Conservation (phyloP, 2,329 filamentous ascomycete genomes). For the Phialemonium atrogriseum region DNA sequence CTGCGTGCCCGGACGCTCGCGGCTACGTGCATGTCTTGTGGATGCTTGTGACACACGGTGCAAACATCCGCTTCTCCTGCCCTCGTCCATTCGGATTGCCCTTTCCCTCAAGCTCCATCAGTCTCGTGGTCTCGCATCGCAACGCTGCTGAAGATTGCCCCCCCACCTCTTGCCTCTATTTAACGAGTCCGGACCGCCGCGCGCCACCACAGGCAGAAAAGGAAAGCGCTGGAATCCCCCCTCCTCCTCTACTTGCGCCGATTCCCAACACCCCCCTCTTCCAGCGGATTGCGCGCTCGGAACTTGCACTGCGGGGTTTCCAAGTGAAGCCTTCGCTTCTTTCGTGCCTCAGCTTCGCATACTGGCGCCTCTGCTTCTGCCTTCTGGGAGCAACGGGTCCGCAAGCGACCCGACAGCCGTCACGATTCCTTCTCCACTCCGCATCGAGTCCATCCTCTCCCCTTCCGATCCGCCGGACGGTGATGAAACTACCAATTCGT, state of each 20-base stretch:
- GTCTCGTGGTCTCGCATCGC: not conserved
- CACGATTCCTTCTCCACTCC: constrained; percentile 42
- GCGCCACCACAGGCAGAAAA: no score
- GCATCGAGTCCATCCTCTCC: constrained; percentile 44
- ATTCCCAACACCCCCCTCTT: constrained; percentile 10
- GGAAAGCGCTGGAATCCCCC: constrained; percentile 6
- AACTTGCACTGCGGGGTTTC: constrained; percentile 13
- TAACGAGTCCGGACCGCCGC: no score
- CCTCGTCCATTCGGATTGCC: not conserved
- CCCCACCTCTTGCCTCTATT: not conserved
- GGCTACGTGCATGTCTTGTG: constrained; percentile 1
- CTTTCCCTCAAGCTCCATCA: no score
- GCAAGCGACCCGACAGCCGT: constrained; percentile 30
- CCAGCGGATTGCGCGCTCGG: constrained; percentile 13
- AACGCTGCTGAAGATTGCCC: not conserved
- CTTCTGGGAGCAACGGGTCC: no score
- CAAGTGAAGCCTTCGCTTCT: constrained; percentile 12
- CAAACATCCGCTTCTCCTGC: not conserved
- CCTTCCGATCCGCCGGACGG: constrained; percentile 31
- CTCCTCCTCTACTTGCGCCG: not conserved
- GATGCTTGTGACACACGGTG: not conserved
- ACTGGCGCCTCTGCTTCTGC: constrained; percentile 10
- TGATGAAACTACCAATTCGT: constrained; percentile 25
- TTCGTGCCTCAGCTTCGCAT: constrained; percentile 5
- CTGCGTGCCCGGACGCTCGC: constrained; percentile 1